Evolutionary conservation across 2,329 filamentous ascomycete species (phyloP), one percentile per base, ranked within the genome.

Genomic region (Chaetomium sp.): DNA sequence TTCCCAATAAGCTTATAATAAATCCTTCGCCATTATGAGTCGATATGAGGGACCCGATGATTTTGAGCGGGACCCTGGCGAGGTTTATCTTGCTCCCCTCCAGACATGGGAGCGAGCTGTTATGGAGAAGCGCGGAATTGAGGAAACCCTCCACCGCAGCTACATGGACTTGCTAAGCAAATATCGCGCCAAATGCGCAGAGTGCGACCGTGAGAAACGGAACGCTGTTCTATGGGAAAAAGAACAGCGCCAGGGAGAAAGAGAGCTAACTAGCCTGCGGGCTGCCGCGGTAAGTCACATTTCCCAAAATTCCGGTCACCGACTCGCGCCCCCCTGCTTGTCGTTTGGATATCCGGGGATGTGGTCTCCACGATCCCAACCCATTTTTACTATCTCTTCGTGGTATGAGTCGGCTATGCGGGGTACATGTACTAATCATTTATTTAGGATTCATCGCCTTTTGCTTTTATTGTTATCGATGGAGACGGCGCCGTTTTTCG

Each of bases 401-500:
- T 27, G 19, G 19, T 27, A 27, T 27, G 2, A 27, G 19, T 3
- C 19, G 19, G 19, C 19, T 27, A 27, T 27, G 19, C 19, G 19
- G 19, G 19, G 19, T 27, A 38, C 37, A 42, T 14, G 40, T 11
- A 42, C 40, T 42, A 12, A 42, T 42, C 3, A 42, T 11, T 1
- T n/a, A 7, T 38, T 4, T 53, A 71, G 68, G 68, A 71, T 49
- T 65, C 67, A 33, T 63, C 64, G 12, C 63, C 66, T 0, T 70
- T 71, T 38, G 69, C 67, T 8, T 68, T 66, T 40, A 66, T 67
- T 33, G 64, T 71, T 44, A 65, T 72, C 19, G 70, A 72, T 33
- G 70, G 70, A 12, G 70, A 71, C 36, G 70, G 70, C 1, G 68
- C 68, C 10, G 57, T 70, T 14, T 72, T 72, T 45, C 62, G 63